These are phyloP conservation scores for Phytophthora palmivora DNA, from an alignment of 352 stramenopile species.

Conservation along the genomic window DNA sequence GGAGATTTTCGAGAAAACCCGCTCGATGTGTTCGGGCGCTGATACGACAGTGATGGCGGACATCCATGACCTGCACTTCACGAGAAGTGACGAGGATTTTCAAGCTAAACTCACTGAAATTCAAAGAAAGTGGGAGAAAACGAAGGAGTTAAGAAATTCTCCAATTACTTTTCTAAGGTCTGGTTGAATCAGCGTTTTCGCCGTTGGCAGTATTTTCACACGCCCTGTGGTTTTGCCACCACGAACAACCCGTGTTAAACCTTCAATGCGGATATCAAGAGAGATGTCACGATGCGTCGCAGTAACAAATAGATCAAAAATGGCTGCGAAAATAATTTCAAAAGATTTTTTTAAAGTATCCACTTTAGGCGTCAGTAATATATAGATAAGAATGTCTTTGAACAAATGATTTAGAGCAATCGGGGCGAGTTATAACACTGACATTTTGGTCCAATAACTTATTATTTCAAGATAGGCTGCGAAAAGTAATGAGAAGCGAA, in stretches of 20 bases:
- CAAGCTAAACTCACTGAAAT: background rate
- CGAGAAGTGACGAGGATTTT: background rate
- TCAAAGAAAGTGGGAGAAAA: constrained; percentile 3
- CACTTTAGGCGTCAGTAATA: too few relatives aligned
- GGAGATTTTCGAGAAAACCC: constrained; percentile 20
- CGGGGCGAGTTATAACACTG: too few relatives aligned
- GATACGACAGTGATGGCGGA: constrained; percentile 5
- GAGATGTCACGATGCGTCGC: constrained; percentile 17
- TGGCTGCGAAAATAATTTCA: too few relatives aligned
- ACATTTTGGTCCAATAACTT: too few relatives aligned
- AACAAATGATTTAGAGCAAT: too few relatives aligned
- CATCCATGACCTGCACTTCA: constrained; percentile 19
- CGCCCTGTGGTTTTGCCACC: constrained; percentile 24
- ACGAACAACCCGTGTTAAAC: constrained; percentile 34
- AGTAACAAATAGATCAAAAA: too few relatives aligned
- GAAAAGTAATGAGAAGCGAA: too few relatives aligned
- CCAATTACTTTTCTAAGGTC: background rate
- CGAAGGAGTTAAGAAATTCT: background rate
- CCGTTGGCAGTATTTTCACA: constrained; percentile 28
- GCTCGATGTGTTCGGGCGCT: background rate
- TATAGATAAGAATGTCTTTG: too few relatives aligned
- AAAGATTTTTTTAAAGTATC: too few relatives aligned
- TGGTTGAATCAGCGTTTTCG: constrained; percentile 13
- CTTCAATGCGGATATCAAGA: constrained; percentile 33
- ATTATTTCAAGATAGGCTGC: too few relatives aligned